Evolutionary conservation across 371 early-diverging fungal species (phyloP), one percentile per base, ranked within the genome.

Genomic region (Enterocytospora artemiae): DNA sequence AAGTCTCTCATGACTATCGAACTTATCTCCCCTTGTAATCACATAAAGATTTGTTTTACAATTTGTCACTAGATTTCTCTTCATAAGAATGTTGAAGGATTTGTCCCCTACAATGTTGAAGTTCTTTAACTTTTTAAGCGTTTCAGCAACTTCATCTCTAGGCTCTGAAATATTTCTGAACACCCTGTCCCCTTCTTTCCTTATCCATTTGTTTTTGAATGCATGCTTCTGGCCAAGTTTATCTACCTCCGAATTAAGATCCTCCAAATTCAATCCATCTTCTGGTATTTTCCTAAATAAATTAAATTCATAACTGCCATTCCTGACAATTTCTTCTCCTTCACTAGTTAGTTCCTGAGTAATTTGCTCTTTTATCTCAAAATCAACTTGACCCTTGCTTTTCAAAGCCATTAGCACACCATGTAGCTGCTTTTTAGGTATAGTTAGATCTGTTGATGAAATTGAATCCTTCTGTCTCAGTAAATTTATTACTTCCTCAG

Each of bases 1-100:
- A 32, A 86, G 87, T 76, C 88, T 88, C 78, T 89, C 86, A 65
- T 82, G 83, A 34, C 89, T 74, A 31, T 89, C 83, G 79, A 90
- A 98, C 61, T 85, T 82, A 57, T 82, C 70, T 1, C 95, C 96
- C 79, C 94, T 95, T 61, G 70, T 70, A 34, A 93, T 87, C 32
- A 76, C 77, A 82, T 89, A 97, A 25, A 65, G 49, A 28, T 63
- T 60, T 3, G 43, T 66, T 56, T 75, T 76, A 24, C 44, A 67
- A 18, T 45, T 49, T 5, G 7, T 28, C n/a, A 78, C 46, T 18
- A 76, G 46, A 34, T 73, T 73, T 39, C 76, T 58, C 51, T 71
- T 76, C 28, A 72, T 74, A 20, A 78, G 43, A 0, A 32, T n/a
- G 44, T 49, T 56, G 16, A 73, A 25, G 4, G 69, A 61, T 5